Evolutionary conservation across 2,329 filamentous ascomycete genomes (phyloP).

Genomic region (Stagonosporopsis chrysanthemi): DNA sequence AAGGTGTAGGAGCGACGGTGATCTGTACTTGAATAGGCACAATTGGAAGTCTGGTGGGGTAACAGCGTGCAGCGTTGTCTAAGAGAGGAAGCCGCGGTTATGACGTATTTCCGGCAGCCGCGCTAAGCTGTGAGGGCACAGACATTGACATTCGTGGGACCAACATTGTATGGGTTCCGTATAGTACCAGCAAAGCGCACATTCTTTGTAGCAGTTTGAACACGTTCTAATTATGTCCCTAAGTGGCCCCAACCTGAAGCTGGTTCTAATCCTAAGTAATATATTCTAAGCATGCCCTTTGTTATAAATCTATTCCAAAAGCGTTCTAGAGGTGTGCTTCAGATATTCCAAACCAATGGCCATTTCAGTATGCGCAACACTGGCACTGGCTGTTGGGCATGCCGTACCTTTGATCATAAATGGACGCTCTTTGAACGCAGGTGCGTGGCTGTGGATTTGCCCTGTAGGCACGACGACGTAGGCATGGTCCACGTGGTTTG

Average conservation of each 20-base stretch:
- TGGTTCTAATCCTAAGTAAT: too few species aligned
- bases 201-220: too few species aligned
- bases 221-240: too few species aligned
- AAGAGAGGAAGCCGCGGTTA: conserved; percentile 11
- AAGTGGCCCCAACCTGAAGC: too few species aligned
- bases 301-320: too few species aligned
- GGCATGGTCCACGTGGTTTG: not conserved
- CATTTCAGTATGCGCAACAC: conserved; percentile 5
- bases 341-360: too few species aligned
- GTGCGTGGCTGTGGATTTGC: conserved; percentile 7
- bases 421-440: conserved; percentile 7
- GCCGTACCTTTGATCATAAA: conserved; percentile 4
- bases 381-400: not conserved
- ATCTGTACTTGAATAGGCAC: conserved; percentile 15
- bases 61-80: conserved; percentile 18
- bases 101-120: conserved; percentile 15
- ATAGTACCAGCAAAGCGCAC: too few species aligned
- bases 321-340: too few species aligned
- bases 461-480: conserved; percentile 10
- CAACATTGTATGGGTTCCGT: too few species aligned
- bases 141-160: too few species aligned
- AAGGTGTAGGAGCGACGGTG: conserved; percentile 10
- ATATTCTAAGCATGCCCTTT: too few species aligned
- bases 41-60: conserved; percentile 17
- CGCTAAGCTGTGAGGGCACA: not conserved